Evolutionary conservation across 2,329 filamentous ascomycete species (phyloP).

Genomic region (Berkeleyomyces basicola): DNA sequence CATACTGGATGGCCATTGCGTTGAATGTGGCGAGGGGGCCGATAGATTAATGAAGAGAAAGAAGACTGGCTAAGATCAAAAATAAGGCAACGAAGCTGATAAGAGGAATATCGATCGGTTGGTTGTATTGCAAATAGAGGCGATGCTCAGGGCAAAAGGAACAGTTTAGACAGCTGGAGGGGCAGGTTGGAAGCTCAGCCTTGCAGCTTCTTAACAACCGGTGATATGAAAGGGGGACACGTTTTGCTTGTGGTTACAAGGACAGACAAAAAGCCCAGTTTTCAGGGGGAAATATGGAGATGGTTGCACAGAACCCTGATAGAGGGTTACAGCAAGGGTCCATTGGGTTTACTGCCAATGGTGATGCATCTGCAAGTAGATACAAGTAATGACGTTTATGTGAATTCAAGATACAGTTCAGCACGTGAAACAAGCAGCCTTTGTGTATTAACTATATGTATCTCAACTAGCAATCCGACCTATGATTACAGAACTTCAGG

Average conservation of each 20-base stretch:
- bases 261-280: background rate
- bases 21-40: constrained; percentile 2
- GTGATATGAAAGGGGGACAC: background rate
- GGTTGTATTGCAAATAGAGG: too few relatives aligned
- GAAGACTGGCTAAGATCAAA: background rate
- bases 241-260: background rate
- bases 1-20: constrained; percentile 30
- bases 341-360: background rate
- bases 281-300: background rate
- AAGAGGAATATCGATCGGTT: too few relatives aligned
- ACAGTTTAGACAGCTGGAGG: background rate
- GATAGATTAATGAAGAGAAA: background rate
- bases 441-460: too few relatives aligned
- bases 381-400: too few relatives aligned
- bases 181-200: constrained; percentile 2
- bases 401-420: too few relatives aligned
- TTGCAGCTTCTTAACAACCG: background rate
- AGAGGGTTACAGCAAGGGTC: background rate
- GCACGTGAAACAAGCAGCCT: too few relatives aligned
- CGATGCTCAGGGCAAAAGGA: too few relatives aligned
- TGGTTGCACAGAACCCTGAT: background rate
- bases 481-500: too few relatives aligned
- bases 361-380: too few relatives aligned
- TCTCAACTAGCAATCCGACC: too few relatives aligned
- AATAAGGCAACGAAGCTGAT: background rate